Evolutionary conservation across 2,329 filamentous ascomycete species (phyloP), one percentile per base, ranked within the genome.

Genomic region (Ambrosiella xylebori): DNA sequence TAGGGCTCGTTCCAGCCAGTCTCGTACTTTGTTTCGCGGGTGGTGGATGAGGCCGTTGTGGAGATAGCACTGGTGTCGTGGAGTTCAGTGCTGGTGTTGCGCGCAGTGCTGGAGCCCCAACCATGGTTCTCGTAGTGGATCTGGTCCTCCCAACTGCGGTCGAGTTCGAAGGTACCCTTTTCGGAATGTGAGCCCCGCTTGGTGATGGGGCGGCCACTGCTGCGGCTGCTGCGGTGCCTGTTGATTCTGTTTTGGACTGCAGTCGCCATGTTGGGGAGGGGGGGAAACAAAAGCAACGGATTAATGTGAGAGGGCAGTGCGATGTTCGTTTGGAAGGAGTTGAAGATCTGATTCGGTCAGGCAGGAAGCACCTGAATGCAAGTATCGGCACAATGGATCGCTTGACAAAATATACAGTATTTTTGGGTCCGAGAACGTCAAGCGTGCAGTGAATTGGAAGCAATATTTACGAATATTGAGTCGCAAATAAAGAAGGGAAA

Each of bases 151-250:
- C 78, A 80, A 17, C 73, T 72, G 50, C 80, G 75, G 65, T 82
- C 77, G 61, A 84, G 67, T 63, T 84, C 81, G 61, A 83, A 68
- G 51, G 80, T 83, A 64, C 74, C 81, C 70, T 81, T 81, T 63
- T 81, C 78, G 63, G 77, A 80, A 54, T 76, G 72, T 40, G 73
- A 69, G 44, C 63, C 63, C 66, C 81, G 82, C 67, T 81, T 81
- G 57, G 84, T 69, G 50, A 83, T 82, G 7, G 56, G 59, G 37
- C 59, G 56, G 6, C 56, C 56, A 37, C 56, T 55, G 45, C 50
- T 53, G 35, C 58, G 58, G 7, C 15, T 53, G 56, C 59, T 60
- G 56, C 63, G 61, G 54, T 63, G 63, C 39, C 62, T 57, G 61
- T 66, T 53, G 56, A 57, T 45, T 54, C 49, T 52, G 61, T 53